Base-by-base conservation (phyloP, 1,284 basidiomycete genomes). In the Cystobasidium slooffiae region DNA sequence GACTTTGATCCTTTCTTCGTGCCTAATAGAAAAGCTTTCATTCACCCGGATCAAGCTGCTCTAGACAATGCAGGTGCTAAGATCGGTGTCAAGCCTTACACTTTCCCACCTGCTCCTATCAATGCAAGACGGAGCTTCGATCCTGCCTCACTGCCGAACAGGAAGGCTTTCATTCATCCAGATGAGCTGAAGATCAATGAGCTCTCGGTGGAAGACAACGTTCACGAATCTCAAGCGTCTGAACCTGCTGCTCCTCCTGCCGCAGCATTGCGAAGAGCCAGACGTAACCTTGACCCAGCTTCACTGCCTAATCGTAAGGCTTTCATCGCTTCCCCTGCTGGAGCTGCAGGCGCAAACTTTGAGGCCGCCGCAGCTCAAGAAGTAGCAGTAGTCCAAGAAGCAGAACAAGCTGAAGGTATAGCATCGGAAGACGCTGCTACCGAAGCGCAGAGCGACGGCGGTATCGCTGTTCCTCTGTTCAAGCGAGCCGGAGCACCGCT, bases 401-500 rank as follows among this genome's bases (percentile, higher is more conserved):
- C 31, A 31, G 31, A 31, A 5, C 31, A 31, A 31, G 1, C 31
- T 31, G 31, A 31, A 31, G 31, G 31, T 31, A 31, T 31, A 5
- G 5, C 31, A 31, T 31, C 31, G 5, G 53, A 68, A 18, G 53
- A 31, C 4, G 24, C 41, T 14, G 16, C 55, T 31, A 43, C 46
- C 8, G 24, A 68, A 46, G 37, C 24, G 10, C 44, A n/a, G 7
- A 16, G 41, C 24, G 55, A 58, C 43, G 43, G 18, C 10, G 72
- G 49, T 31, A 68, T 56, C 20, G 41, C 68, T 12, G 77, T 78
- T 46, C 61, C 68, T 1, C 74, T 79, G 10, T 68, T 70, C 53
- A 76, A 77, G 44, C 58, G 77, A 10, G 70, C 72, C 0, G 65
- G 55, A 72, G 66, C 8, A 70, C 77, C 46, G 55, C 77, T 37